Evolutionary conservation across 352 stramenopile species (phyloP).

Genomic region (Achlya hypogyna): DNA sequence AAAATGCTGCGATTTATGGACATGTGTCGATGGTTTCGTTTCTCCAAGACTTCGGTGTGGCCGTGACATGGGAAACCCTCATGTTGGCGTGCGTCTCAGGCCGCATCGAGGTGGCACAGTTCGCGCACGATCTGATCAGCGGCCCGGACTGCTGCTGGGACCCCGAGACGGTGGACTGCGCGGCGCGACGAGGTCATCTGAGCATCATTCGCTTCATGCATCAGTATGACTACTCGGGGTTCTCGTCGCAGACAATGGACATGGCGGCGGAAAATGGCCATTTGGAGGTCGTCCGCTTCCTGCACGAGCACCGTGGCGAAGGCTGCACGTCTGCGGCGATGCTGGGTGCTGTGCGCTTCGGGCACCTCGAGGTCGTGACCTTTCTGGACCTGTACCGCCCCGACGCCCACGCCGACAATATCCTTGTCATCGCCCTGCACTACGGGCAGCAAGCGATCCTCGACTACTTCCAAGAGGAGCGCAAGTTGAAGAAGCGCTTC

Average conservation of each 20-base stretch:
- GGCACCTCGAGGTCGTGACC: slow-evolving; percentile 49
- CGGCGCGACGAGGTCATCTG: slow-evolving; percentile 20
- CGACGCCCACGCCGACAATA: slow-evolving; percentile 25
- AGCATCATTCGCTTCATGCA: slow-evolving; percentile 21
- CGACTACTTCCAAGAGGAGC: not conserved
- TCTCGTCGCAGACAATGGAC: not conserved
- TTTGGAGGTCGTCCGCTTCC: not conserved
- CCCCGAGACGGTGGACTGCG: slow-evolving; percentile 20
- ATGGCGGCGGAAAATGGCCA: not conserved
- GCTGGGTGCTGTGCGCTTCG: slow-evolving; percentile 58
- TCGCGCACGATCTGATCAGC: not conserved
- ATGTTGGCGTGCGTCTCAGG: not conserved
- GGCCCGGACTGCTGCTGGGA: not conserved
- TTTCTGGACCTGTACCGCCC: slow-evolving; percentile 53
- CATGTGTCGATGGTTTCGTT: not conserved
- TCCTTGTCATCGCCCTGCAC: not conserved
- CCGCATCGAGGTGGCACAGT: not conserved
- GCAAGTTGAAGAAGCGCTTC: slow-evolving; percentile 1
- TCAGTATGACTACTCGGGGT: slow-evolving; percentile 4
- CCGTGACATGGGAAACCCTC: not conserved
- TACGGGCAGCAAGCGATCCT: not conserved
- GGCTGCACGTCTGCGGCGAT: slow-evolving; percentile 29
- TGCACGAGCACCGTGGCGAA: not conserved
- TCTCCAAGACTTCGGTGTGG: not conserved
- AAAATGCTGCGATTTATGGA: not conserved